phyloP scores from a whole-genome alignment of 305 asterid species.

The Fraxinus velutina region DNA sequence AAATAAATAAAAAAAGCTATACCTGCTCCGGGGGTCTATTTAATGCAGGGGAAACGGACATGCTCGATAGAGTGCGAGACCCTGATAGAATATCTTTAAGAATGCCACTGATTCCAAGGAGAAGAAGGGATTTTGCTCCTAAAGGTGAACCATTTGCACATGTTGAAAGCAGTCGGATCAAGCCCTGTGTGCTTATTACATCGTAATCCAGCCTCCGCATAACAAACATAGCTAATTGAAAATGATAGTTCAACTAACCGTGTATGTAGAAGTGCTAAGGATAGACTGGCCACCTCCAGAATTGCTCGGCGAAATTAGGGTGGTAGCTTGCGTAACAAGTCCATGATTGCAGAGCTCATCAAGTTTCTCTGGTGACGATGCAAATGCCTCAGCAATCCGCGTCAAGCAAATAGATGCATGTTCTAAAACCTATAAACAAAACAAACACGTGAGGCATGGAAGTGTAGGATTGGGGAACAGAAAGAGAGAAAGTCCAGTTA shows the following conservation, averaged over 20 bases:
- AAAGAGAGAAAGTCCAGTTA: background rate
- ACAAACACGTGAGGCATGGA: background rate
- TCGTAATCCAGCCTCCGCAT: constrained; percentile 29
- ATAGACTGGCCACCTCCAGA: constrained; percentile 93
- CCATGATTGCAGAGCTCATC: constrained; percentile 96
- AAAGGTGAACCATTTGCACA: constrained; percentile 92
- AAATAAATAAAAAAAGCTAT: constrained; percentile 15
- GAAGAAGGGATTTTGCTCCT: constrained; percentile 80
- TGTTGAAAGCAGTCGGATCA: constrained; percentile 85
- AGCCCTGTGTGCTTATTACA: constrained; percentile 59
- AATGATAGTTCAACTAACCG: constrained; percentile 44
- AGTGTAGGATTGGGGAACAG: background rate
- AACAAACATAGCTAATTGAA: constrained; percentile 12
- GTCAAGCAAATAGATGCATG: constrained; percentile 97
- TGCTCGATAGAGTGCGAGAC: constrained; percentile 69
- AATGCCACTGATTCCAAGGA: constrained; percentile 89
- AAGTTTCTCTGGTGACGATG: constrained; percentile 84
- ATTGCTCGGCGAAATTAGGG: constrained; percentile 77
- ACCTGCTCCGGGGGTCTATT: constrained; percentile 99
- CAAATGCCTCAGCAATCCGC: constrained; percentile 95
- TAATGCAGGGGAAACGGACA: constrained; percentile 87
- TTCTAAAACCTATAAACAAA: constrained; percentile 70
- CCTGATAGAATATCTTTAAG: constrained; percentile 88
- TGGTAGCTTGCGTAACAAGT: constrained; percentile 88
- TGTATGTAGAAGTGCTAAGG: constrained; percentile 90